Conservation (phyloP, 1,284 basidiomycete species). For the Pseudozyma flocculosa region DNA sequence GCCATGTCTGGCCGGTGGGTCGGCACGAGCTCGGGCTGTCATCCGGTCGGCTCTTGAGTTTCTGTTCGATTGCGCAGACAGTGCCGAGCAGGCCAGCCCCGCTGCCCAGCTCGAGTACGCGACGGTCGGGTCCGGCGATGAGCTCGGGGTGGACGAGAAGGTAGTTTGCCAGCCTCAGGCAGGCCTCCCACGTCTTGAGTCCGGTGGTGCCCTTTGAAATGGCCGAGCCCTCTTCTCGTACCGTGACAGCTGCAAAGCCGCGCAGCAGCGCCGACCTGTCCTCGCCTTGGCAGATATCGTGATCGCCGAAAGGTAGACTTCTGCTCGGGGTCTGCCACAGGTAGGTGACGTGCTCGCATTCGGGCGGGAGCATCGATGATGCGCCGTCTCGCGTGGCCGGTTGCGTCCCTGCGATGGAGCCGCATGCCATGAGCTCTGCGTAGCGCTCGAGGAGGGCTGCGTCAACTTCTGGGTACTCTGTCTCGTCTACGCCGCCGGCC, state of each 20-base stretch:
- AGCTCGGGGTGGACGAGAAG: slow-evolving; percentile 14
- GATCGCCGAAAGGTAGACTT: no score
- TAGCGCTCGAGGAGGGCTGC: slow-evolving; percentile 29
- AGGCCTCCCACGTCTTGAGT: slow-evolving; percentile 38
- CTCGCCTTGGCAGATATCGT: neutral
- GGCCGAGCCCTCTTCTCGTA: slow-evolving; percentile 28
- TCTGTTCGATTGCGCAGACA: slow-evolving; percentile 19
- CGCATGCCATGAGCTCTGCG: slow-evolving; percentile 13
- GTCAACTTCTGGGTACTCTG: slow-evolving; percentile 30
- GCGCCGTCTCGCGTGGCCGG: neutral
- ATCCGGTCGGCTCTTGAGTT: neutral
- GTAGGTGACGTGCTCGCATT: slow-evolving; percentile 23
- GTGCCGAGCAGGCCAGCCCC: slow-evolving; percentile 37
- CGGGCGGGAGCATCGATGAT: slow-evolving; percentile 3
- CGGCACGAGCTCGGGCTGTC: neutral
- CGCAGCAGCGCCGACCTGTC: slow-evolving; percentile 6
- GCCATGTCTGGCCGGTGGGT: neutral
- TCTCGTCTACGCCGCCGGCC: slow-evolving; percentile 15
- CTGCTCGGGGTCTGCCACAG: slow-evolving; percentile 11
- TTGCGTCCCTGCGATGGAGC: slow-evolving; percentile 3
- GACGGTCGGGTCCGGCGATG: slow-evolving; percentile 10
- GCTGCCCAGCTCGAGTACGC: slow-evolving; percentile 37
- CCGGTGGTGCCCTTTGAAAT: slow-evolving; percentile 38
- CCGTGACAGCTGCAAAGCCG: slow-evolving; percentile 12
- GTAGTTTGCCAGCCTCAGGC: slow-evolving; percentile 24